Base-by-base conservation (phyloP, 306 rosid genomes). In the Sindora glabra region DNA sequence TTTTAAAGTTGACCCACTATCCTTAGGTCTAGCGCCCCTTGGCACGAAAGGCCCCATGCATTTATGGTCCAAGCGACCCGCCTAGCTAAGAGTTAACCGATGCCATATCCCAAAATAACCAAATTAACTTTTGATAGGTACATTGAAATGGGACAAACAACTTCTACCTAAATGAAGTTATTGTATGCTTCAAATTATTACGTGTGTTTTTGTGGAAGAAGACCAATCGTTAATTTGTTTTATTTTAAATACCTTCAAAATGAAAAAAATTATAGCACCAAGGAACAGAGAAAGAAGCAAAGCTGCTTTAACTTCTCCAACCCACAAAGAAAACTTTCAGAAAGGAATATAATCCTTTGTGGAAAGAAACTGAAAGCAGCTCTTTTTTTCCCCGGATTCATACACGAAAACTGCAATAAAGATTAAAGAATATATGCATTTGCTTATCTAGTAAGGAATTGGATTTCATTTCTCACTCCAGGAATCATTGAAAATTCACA, bases 221-320 rank as follows among this genome's bases (percentile, higher is more conserved):
- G 61, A 62, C 56, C 48, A 62, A 56, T n/a, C n/a, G n/a, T n/a
- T n/a, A n/a, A n/a, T n/a, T n/a, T n/a, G n/a, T n/a, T n/a, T n/a
- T n/a, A n/a, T n/a, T n/a, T n/a, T n/a, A n/a, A n/a, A n/a, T n/a
- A n/a, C n/a, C n/a, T n/a, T n/a, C n/a, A 50, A 21, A 12, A 32
- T 46, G 26, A 18, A 15, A 52, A 50, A 67, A 36, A 67, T 61
- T 59, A 60, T 22, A n/a, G 53, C 54, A 42, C 45, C 32, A 22
- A 3, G n/a, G 18, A 62, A 16, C 51, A 25, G 7, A 56, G 45
- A 53, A 65, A n/a, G 37, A 59, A 59, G 47, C 49, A 44, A n/a
- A 42, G 45, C 51, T 27, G 19, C 73, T 70, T 65, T 56, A 48
- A 23, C 58, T 66, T 46, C 56, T 16, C 38, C 65, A 15, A 36